Evolutionary conservation across 768 basidiomycete species (phyloP).

Genomic region (Amanita muscaria): DNA sequence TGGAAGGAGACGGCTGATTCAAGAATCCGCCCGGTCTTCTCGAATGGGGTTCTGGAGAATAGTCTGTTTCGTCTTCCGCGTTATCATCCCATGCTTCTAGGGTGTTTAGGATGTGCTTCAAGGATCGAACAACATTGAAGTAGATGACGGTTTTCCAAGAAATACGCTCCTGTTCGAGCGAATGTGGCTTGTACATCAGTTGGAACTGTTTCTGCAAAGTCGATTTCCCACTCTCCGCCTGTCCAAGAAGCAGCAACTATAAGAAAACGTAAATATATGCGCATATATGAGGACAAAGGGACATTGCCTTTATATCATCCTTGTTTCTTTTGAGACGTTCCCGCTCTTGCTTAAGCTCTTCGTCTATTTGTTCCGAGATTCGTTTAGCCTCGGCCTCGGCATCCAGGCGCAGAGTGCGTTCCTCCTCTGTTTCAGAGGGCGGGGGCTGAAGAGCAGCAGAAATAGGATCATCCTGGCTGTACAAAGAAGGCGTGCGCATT

Average conservation of each 20-base stretch:
- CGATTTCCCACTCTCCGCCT: conserved; percentile 73
- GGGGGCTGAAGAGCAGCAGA: conserved; percentile 59
- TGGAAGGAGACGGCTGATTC: conserved; percentile 32
- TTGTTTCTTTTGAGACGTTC: conserved; percentile 56
- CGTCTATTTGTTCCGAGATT: conserved; percentile 75
- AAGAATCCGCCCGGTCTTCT: conserved; percentile 24
- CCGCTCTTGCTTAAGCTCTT: conserved; percentile 63
- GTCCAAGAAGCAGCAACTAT: conserved; percentile 66
- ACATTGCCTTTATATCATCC: conserved; percentile 64
- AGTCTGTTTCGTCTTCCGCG: conserved; percentile 38
- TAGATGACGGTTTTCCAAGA: conserved; percentile 72
- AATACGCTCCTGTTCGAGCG: conserved; percentile 57
- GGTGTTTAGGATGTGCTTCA: conserved; percentile 59
- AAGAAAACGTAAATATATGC: conserved; percentile 28
- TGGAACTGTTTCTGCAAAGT: conserved; percentile 76
- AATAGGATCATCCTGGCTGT: conserved; percentile 72
- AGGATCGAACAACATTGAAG: conserved; percentile 65
- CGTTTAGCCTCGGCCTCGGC: conserved; percentile 68
- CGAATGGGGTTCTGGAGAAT: conserved; percentile 22
- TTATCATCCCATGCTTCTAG: conserved; percentile 55
- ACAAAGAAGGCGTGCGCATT: conserved; percentile 64
- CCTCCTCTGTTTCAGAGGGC: conserved; percentile 51
- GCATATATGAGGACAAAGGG: conserved; percentile 14
- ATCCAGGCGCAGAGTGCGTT: conserved; percentile 52
- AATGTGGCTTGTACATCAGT: conserved; percentile 69